Percentiles rank a stretch among this genome's conserved stretches.
These are phyloP conservation scores for Singerocomus inundabilis DNA, from an alignment of 1,284 basidiomycete genomes.

Conservation along the genomic window DNA sequence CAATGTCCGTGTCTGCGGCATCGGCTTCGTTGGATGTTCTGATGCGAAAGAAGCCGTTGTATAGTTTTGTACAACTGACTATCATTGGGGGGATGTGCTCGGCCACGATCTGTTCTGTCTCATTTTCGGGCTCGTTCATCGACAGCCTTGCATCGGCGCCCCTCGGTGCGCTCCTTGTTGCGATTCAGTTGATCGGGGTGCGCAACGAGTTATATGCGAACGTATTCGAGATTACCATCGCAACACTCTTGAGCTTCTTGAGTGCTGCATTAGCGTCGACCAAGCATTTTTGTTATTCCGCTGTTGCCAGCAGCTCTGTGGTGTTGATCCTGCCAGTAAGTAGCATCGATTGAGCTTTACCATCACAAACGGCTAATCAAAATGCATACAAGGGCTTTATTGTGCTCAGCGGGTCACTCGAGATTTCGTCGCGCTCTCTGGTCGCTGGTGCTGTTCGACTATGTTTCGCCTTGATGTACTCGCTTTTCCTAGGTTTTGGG, in stretches of 20 bases:
- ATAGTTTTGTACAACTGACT: slow-evolving; percentile 65
- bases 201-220: slow-evolving; percentile 84
- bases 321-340: slow-evolving; percentile 84
- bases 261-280: slow-evolving; percentile 76
- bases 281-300: slow-evolving; percentile 79
- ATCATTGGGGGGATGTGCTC: slow-evolving; percentile 83
- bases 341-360: slow-evolving; percentile 1
- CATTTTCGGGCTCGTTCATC: slow-evolving; percentile 77
- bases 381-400: slow-evolving; percentile 61
- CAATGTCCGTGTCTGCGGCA: slow-evolving; percentile 79
- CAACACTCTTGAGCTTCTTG: slow-evolving; percentile 78
- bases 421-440: slow-evolving; percentile 77
- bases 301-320: slow-evolving; percentile 80
- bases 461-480: slow-evolving; percentile 80
- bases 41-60: slow-evolving; percentile 68
- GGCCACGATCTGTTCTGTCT: slow-evolving; percentile 71
- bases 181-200: slow-evolving; percentile 72
- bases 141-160: slow-evolving; percentile 78
- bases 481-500: slow-evolving; percentile 81
- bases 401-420: slow-evolving; percentile 78
- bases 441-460: slow-evolving; percentile 84
- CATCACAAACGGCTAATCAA: neutral
- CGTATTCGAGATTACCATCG: slow-evolving; percentile 85
- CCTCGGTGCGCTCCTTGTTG: slow-evolving; percentile 77
- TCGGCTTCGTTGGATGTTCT: slow-evolving; percentile 70